Base-by-base conservation (phyloP, 805 yeast species). In the Cephaloascus fragrans region DNA sequence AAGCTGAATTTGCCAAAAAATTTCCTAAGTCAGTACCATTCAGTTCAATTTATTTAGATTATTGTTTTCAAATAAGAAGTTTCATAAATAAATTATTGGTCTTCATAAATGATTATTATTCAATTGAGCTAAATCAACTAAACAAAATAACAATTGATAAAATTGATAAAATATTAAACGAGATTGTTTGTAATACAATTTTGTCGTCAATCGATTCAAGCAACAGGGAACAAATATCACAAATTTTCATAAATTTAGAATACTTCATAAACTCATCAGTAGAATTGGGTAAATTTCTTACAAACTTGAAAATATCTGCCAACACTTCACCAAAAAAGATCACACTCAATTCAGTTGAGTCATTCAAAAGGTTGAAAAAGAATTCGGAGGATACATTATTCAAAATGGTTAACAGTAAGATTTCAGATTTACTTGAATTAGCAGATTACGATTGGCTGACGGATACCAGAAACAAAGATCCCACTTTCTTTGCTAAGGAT, bases 151-250 rank as follows among this genome's bases (percentile, higher is more conserved):
- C 80, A 17, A 64, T 83, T 37, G 71, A 74, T 12, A 67, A 64
- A 2, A 69, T 88, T 39, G 97, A 93, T 51, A 55, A 62, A 18
- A 73, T 87, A n/a, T 66, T 89, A 44, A 71, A 74, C 16, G 71
- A 74, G 34, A 75, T 84, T 2, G 83, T 90, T 1, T 73, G 86
- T 47, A 67, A 67, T 32, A 75, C 80, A 43, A 74, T 84, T 36
- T 69, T 74, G 41, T 68, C 71, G 12, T 77, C 78, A 43, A 70
- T 83, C 37, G 72, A 76, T 47, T 71, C 88, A 2, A 75, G 81
- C 10, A 83, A 88, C 44, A 84, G 95, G 52, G 97, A 90, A 57
- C 89, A 87, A 47, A 73, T 87, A 19, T 82, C 96, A 0, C 97
- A 93, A 62, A 85, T 86, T 47, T 69, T 85, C 47, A 82, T 93